These are phyloP conservation scores for Colletotrichum salicis DNA, from an alignment of 2,329 filamentous ascomycete genomes.

Conservation along the genomic window DNA sequence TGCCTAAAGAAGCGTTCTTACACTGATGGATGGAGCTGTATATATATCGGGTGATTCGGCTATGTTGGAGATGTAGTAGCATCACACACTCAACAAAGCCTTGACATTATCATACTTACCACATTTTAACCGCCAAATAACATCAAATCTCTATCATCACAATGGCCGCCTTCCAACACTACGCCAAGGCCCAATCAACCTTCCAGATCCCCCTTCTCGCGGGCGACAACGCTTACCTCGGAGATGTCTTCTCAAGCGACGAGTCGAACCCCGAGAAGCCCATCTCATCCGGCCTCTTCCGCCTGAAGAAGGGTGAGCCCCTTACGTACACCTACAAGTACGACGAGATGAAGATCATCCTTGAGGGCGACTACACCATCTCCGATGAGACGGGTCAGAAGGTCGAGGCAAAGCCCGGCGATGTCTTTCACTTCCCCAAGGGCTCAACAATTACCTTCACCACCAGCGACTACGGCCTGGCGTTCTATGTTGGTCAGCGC, in stretches of 20 bases:
- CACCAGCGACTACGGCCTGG: slow-evolving; percentile 69
- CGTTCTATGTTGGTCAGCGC: slow-evolving; percentile 63
- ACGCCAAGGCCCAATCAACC: slow-evolving; percentile 65
- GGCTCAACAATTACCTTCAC: slow-evolving; percentile 74
- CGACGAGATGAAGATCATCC: slow-evolving; percentile 79
- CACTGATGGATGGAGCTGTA: background rate
- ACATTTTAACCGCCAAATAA: background rate
- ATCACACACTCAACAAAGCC: background rate
- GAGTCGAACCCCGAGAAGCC: slow-evolving; percentile 66
- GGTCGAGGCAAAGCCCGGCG: slow-evolving; percentile 68
- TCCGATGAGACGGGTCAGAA: slow-evolving; percentile 69
- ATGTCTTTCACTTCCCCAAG: slow-evolving; percentile 76
- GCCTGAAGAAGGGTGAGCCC: slow-evolving; percentile 73
- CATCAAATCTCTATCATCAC: slow-evolving; percentile 10
- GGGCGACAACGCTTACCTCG: slow-evolving; percentile 75
- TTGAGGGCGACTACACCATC: slow-evolving; percentile 75
- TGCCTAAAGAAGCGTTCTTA: background rate
- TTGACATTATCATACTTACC: background rate
- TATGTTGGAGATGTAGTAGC: background rate
- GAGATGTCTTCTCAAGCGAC: slow-evolving; percentile 69
- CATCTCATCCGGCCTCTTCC: slow-evolving; percentile 73
- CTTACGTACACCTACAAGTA: slow-evolving; percentile 77
- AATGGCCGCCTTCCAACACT: slow-evolving; percentile 61
- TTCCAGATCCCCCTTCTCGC: slow-evolving; percentile 74
- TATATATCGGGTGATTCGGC: background rate